A percentile compares a stretch with the other conserved stretches of the same genome.
phyloP scores from a whole-genome alignment of 1,139 yeast genomes.

The Kodamaea fungicola region DNA sequence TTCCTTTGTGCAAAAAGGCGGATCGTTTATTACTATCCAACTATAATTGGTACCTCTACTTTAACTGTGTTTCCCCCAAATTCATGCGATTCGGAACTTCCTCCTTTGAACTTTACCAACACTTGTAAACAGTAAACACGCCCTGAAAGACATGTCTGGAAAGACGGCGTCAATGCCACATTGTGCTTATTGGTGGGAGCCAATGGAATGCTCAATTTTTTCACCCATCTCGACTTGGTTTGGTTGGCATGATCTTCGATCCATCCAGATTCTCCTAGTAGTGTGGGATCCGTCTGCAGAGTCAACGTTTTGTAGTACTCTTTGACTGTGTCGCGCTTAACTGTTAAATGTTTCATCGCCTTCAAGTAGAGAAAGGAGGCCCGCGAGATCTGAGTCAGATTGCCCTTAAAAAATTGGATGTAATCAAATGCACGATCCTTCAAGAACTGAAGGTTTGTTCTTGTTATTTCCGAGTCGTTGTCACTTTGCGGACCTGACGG shows the following conservation, averaged over 20 bases:
- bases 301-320: slow-evolving; percentile 33
- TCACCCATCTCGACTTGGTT: slow-evolving; percentile 25
- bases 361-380: slow-evolving; percentile 36
- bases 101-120: slow-evolving; percentile 37
- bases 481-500: slow-evolving; percentile 14
- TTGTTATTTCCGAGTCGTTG: slow-evolving; percentile 30
- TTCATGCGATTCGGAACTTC: slow-evolving; percentile 32
- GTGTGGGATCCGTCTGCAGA: slow-evolving; percentile 18
- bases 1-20: neutral
- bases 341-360: slow-evolving; percentile 36
- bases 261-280: slow-evolving; percentile 30
- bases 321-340: slow-evolving; percentile 40
- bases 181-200: slow-evolving; percentile 34
- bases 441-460: slow-evolving; percentile 32
- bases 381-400: slow-evolving; percentile 30
- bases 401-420: slow-evolving; percentile 33
- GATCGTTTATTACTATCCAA: slow-evolving; percentile 23
- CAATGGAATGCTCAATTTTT: slow-evolving; percentile 30
- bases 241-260: slow-evolving; percentile 16
- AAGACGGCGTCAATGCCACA: slow-evolving; percentile 39
- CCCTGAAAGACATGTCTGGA: slow-evolving; percentile 45
- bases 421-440: slow-evolving; percentile 36
- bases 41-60: slow-evolving; percentile 41
- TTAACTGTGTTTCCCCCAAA: slow-evolving; percentile 33
- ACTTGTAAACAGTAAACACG: slow-evolving; percentile 42